Percentiles rank a stretch among this genome's conserved stretches.
Conservation (phyloP, 1,139 yeast genomes). For the Hyphopichia burtonii region DNA sequence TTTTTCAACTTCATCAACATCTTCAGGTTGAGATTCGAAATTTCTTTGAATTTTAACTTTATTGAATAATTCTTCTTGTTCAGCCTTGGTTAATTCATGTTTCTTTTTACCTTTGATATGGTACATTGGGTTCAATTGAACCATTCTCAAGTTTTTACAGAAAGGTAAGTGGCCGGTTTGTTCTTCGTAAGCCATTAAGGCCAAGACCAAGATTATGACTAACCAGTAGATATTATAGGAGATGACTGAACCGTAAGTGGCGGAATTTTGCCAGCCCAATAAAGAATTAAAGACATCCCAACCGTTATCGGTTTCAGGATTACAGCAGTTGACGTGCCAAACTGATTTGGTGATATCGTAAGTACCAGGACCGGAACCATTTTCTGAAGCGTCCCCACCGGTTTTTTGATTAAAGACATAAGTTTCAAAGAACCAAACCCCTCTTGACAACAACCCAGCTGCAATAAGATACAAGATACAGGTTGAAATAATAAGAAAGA, state of each 20-base stretch:
- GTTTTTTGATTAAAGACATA: conserved; percentile 59
- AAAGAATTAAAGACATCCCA: conserved; percentile 75
- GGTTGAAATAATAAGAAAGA: conserved; percentile 77
- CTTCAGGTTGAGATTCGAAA: conserved; percentile 18
- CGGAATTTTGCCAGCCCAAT: conserved; percentile 43
- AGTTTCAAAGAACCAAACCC: conserved; percentile 81
- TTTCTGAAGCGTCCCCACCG: conserved; percentile 89
- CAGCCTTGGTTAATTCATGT: conserved; percentile 51
- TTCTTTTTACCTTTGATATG: conserved; percentile 68
- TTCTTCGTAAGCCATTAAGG: conserved; percentile 70
- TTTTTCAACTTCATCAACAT: conserved; percentile 13
- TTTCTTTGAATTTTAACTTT: conserved; percentile 28
- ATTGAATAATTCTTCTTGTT: conserved; percentile 54
- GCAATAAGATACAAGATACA: conserved; percentile 80
- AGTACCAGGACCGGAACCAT: conserved; percentile 91
- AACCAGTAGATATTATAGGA: conserved; percentile 86
- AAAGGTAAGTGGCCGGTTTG: conserved; percentile 40
- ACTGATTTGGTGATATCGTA: conserved; percentile 74
- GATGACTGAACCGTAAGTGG: conserved; percentile 83
- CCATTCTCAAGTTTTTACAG: conserved; percentile 49
- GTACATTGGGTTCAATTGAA: conserved; percentile 68
- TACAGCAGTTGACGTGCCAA: conserved; percentile 95
- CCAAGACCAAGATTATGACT: conserved; percentile 50
- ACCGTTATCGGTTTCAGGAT: conserved; percentile 83
- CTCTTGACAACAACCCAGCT: conserved; percentile 88